Conservation (phyloP, 169 alveolate genomes). For the Toxoplasma gondii region DNA sequence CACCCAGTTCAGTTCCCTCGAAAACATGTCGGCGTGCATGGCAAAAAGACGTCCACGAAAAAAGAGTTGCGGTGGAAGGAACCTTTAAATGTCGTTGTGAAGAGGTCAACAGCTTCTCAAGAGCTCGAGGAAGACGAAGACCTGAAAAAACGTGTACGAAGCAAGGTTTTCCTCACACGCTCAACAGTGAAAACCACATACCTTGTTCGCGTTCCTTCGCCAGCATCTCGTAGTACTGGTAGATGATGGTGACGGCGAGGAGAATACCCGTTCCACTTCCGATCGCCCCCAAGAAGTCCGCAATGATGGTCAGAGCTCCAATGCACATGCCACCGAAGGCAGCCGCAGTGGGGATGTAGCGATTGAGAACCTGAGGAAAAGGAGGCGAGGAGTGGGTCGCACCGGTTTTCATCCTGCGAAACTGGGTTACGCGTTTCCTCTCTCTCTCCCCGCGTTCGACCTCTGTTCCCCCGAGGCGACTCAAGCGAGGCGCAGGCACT, state of each 20-base stretch:
- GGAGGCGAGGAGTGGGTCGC: background rate
- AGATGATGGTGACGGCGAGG: constrained; percentile 98
- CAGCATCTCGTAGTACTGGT: constrained; percentile 98
- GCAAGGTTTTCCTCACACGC: too few species aligned
- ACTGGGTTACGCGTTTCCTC: background rate
- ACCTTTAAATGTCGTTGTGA: too few species aligned
- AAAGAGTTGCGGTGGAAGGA: too few species aligned
- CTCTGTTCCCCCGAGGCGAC: too few species aligned
- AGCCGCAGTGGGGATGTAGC: constrained; percentile 99
- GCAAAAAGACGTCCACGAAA: too few species aligned
- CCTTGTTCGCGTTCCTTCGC: constrained; percentile 96
- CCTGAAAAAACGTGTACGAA: too few species aligned
- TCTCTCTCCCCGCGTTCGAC: background rate
- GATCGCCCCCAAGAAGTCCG: constrained; percentile 99
- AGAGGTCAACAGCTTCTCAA: too few species aligned
- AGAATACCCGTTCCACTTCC: constrained; percentile 99
- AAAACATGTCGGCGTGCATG: too few species aligned
- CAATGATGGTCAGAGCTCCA: constrained; percentile 98
- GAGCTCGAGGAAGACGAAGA: too few species aligned
- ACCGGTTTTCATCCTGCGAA: background rate
- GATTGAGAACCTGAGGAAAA: constrained; percentile 38
- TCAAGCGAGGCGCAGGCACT: too few species aligned
- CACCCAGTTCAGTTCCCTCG: too few species aligned
- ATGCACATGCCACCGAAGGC: constrained; percentile 99
- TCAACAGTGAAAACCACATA: too few species aligned